phyloP scores from a whole-genome alignment of 108 stramenopile species.

The Cylindrotheca closterium region DNA sequence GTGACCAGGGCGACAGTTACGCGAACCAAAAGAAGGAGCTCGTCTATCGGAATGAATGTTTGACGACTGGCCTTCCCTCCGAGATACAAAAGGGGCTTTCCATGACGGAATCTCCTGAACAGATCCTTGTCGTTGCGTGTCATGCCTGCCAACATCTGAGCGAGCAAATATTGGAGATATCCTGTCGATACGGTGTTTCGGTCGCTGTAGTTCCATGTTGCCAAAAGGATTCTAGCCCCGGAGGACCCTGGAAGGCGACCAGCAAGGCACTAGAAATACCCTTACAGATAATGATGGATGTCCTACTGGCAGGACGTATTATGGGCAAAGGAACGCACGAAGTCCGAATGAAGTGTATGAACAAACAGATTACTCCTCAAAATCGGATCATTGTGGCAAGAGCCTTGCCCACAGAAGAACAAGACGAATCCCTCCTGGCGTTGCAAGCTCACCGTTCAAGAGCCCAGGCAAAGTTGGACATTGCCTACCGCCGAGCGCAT shows the following conservation, averaged over 20 bases:
- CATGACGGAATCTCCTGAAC: constrained; percentile 17
- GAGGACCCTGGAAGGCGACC: constrained; percentile 37
- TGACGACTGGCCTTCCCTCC: constrained; percentile 62
- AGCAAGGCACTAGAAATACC: constrained; percentile 44
- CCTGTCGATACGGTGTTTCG: constrained; percentile 61
- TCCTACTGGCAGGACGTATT: constrained; percentile 67
- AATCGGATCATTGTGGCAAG: constrained; percentile 58
- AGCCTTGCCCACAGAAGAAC: background rate
- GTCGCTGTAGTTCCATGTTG: constrained; percentile 79
- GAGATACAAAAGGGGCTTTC: constrained; percentile 47
- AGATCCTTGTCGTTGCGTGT: constrained; percentile 71
- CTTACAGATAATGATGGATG: constrained; percentile 57
- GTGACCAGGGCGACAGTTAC: constrained; percentile 8
- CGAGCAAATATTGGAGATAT: constrained; percentile 66
- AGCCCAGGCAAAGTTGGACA: constrained; percentile 26
- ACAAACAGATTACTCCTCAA: constrained; percentile 57
- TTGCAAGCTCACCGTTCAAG: constrained; percentile 3
- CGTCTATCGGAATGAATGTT: constrained; percentile 68
- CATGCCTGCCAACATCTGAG: constrained; percentile 85
- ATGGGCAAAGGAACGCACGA: constrained; percentile 48
- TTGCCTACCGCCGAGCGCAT: constrained; percentile 35
- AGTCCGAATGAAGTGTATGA: constrained; percentile 70
- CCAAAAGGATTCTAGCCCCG: constrained; percentile 61
- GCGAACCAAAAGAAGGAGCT: constrained; percentile 38
- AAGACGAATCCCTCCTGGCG: constrained; percentile 1